phyloP scores from a whole-genome alignment of 306 rosid genomes.

The Vigna mungo region DNA sequence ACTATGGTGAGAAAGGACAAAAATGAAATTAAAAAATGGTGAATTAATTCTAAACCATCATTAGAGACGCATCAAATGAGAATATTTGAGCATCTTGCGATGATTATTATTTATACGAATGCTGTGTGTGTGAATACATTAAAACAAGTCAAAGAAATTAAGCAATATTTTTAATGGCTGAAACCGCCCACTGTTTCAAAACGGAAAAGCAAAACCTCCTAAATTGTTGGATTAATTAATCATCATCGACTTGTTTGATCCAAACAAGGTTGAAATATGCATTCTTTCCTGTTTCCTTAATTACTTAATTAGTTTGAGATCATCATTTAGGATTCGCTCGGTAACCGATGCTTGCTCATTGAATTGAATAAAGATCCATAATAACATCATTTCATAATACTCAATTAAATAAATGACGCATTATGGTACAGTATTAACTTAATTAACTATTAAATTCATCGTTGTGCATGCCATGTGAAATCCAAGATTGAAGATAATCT shows the following conservation, averaged over 20 bases:
- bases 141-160: neutral
- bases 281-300: neutral
- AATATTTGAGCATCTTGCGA: slow-evolving; percentile 28
- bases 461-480: slow-evolving; percentile 54
- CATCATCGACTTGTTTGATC: slow-evolving; percentile 15
- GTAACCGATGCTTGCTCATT: slow-evolving; percentile 4
- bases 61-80: slow-evolving; percentile 9
- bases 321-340: slow-evolving; percentile 32
- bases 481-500: slow-evolving; percentile 41
- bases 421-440: neutral
- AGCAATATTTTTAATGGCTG: slow-evolving; percentile 31
- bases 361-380: slow-evolving; percentile 18
- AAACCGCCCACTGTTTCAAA: slow-evolving; percentile 61
- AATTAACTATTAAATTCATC: slow-evolving; percentile 29
- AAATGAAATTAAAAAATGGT: slow-evolving; percentile 1
- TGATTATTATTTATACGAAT: neutral
- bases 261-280: slow-evolving; percentile 37
- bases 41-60: slow-evolving; percentile 20
- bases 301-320: slow-evolving; percentile 41
- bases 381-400: slow-evolving; percentile 17
- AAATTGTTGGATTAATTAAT: slow-evolving; percentile 40
- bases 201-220: slow-evolving; percentile 48
- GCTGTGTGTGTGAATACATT: slow-evolving; percentile 19
- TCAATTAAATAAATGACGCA: slow-evolving; percentile 1
- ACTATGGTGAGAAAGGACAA: slow-evolving; percentile 26